Conservation (phyloP, 1,284 basidiomycete species). For the Ganoderma sinense region DNA sequence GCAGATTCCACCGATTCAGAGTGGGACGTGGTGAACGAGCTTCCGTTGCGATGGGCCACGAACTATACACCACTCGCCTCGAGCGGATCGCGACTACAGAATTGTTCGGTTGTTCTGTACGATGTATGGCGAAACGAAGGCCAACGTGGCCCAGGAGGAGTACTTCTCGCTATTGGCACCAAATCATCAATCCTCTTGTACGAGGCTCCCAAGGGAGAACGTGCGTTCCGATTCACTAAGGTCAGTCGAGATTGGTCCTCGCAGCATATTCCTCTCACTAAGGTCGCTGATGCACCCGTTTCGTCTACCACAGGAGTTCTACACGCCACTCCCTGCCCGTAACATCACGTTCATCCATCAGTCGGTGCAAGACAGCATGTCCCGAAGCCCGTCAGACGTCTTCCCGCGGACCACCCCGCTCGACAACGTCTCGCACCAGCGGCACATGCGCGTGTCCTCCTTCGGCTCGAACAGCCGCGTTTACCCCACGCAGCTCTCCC, state of each 20-base stretch:
- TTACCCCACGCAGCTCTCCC: slow-evolving; percentile 72
- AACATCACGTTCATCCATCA: slow-evolving; percentile 75
- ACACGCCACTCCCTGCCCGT: slow-evolving; percentile 72
- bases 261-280: background rate
- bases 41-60: slow-evolving; percentile 81
- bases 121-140: slow-evolving; percentile 68
- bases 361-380: slow-evolving; percentile 58
- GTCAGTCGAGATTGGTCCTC: slow-evolving; percentile 41
- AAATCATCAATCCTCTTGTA: slow-evolving; percentile 77
- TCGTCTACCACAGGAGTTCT: slow-evolving; percentile 68
- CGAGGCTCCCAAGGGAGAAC: slow-evolving; percentile 80
- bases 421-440: slow-evolving; percentile 32
- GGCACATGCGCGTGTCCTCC: slow-evolving; percentile 37
- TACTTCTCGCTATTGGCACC: slow-evolving; percentile 77
- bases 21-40: slow-evolving; percentile 81
- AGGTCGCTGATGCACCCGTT: slow-evolving; percentile 5
- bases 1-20: slow-evolving; percentile 44
- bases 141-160: slow-evolving; percentile 57
- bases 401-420: slow-evolving; percentile 33
- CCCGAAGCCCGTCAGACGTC: slow-evolving; percentile 53
- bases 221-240: slow-evolving; percentile 84
- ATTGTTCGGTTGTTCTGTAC: slow-evolving; percentile 66
- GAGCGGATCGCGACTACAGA: slow-evolving; percentile 67
- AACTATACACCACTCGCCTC: slow-evolving; percentile 79
- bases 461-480: slow-evolving; percentile 41